These are phyloP conservation scores for Phytopythium boreale DNA, from an alignment of 352 stramenopile species.

Conservation along the genomic window DNA sequence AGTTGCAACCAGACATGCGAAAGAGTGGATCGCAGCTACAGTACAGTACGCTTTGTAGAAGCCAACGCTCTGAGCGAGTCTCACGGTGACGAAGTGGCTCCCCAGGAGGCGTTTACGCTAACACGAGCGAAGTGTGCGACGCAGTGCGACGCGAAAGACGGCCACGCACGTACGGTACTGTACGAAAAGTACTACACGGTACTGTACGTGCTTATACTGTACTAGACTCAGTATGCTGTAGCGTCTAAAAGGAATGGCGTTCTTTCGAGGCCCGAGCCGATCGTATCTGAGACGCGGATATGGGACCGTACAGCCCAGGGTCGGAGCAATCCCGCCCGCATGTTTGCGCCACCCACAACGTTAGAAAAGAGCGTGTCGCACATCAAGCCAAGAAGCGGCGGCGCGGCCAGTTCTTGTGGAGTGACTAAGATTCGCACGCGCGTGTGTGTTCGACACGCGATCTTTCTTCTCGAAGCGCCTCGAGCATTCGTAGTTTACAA, in stretches of 20 bases:
- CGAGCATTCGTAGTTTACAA: neutral
- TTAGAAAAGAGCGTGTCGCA: neutral
- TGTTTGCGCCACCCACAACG: neutral
- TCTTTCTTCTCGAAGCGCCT: neutral
- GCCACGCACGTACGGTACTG: neutral
- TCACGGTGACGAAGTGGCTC: neutral
- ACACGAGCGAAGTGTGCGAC: neutral
- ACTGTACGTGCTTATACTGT: neutral
- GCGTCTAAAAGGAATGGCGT: neutral
- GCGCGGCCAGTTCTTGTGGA: no score
- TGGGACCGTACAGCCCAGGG: neutral
- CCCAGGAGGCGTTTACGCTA: no score
- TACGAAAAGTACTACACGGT: neutral
- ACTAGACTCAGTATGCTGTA: neutral
- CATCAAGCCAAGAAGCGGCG: neutral
- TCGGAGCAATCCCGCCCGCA: neutral
- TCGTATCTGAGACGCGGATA: neutral
- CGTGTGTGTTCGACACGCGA: neutral
- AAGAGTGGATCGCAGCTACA: neutral
- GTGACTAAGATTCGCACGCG: neutral
- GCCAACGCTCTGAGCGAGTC: neutral
- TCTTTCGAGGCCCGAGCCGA: neutral
- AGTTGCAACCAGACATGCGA: neutral
- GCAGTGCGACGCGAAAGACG: conserved; percentile 1
- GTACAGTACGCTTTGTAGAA: neutral